Evolutionary conservation across 176 grass and related monocot genomes (phyloP).

Genomic region (Secale cereale): DNA sequence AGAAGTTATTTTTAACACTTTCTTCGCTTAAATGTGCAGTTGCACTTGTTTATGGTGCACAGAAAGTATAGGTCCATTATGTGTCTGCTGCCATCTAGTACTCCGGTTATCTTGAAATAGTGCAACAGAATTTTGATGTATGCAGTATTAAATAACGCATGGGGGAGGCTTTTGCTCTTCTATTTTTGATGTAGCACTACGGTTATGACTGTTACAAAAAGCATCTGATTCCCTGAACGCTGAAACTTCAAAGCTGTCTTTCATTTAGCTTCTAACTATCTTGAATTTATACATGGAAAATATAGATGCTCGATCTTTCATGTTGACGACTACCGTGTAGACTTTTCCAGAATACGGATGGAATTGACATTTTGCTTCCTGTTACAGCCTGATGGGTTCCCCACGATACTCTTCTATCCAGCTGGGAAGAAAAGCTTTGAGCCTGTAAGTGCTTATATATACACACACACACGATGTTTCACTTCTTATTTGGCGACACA

Average conservation of each 20-base stretch:
- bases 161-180: too few relatives aligned
- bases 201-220: too few relatives aligned
- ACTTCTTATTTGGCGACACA: background rate
- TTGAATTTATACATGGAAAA: slow-evolving; percentile 11
- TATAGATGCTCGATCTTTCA: background rate
- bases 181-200: too few relatives aligned
- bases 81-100: background rate
- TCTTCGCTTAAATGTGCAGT: background rate
- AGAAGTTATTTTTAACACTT: background rate
- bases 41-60: background rate
- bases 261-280: background rate
- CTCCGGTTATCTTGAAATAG: background rate
- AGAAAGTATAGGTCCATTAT: background rate
- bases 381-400: slow-evolving; percentile 84
- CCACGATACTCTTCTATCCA: slow-evolving; percentile 89
- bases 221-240: background rate
- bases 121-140: background rate
- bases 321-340: background rate
- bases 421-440: slow-evolving; percentile 95
- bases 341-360: background rate
- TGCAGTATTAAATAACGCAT: background rate
- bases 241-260: background rate
- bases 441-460: slow-evolving; percentile 49
- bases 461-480: background rate
- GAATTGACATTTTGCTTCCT: slow-evolving; percentile 4